phyloP scores from a whole-genome alignment of 805 yeast genomes.

The Spathaspora gorwiae region DNA sequence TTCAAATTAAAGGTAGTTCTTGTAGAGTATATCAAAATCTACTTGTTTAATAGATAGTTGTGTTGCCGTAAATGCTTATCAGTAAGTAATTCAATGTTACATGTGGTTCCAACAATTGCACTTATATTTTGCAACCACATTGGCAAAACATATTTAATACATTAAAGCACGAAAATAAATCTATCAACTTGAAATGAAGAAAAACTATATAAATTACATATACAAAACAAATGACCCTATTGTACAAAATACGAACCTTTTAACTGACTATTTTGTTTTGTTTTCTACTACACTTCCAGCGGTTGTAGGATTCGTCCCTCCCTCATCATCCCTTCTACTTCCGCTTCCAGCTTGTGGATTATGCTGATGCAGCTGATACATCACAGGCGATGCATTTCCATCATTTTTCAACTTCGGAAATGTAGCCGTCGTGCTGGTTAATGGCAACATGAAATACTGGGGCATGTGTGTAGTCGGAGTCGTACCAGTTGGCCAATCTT shows the following conservation, averaged over 20 bases:
- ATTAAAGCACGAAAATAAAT: neutral
- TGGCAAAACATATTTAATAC: neutral
- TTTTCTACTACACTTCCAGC: conserved; percentile 4
- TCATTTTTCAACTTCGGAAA: neutral
- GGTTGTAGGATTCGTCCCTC: conserved; percentile 4
- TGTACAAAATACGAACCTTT: too few relatives aligned
- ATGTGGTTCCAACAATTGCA: too few relatives aligned
- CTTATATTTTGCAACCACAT: conserved; percentile 1
- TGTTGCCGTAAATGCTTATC: too few relatives aligned
- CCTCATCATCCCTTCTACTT: neutral
- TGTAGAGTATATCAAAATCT: too few relatives aligned
- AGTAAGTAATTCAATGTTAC: too few relatives aligned
- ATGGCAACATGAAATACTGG: conserved; percentile 33
- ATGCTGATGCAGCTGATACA: conserved; percentile 1
- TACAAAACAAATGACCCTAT: neutral
- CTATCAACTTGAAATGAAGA: neutral
- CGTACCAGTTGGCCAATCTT: conserved; percentile 35
- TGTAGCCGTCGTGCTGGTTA: conserved; percentile 1
- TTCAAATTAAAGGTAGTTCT: too few relatives aligned
- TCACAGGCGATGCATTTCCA: conserved; percentile 2
- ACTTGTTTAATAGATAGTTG: too few relatives aligned
- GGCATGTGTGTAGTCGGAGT: conserved; percentile 39
- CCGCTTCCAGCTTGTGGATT: neutral
- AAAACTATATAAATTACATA: neutral
- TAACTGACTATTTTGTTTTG: neutral